Base-by-base conservation (phyloP, 306 rosid species). In the Adenanthera pavonina region DNA sequence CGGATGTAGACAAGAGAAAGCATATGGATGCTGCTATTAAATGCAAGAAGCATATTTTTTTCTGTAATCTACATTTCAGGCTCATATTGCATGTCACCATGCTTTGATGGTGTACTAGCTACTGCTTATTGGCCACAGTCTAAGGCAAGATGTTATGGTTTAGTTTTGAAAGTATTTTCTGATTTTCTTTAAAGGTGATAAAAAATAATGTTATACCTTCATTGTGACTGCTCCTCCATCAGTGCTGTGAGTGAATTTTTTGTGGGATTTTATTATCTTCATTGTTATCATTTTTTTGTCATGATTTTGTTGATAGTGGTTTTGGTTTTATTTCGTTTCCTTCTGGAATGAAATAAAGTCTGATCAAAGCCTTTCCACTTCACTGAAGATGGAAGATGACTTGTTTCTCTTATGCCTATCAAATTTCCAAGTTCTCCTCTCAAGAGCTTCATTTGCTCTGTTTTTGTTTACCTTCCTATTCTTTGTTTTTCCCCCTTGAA, bases 41-140 rank as follows among this genome's bases (percentile, higher is more conserved):
- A 25, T 25, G 30, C 30, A 25, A 25, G 30, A 25, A 25, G 30
- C 30, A 25, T 25, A 25, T 64, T 69, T 80, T 80, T 65, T 60
- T 71, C 60, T 19, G 9, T 44, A 59, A 72, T 75, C 78, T 68
- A 20, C 53, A 57, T 84, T 88, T 80, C 89, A 91, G 96, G 89
- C 85, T 86, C 88, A 78, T 68, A 38, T 82, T 78, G 86, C 92
- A 17, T 80, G 86, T 80, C 83, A 15, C 92, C 91, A 70, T 83
- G 77, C 85, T 85, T 78, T 47, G 85, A 74, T 43, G 75, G 87
- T 43, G 68, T 88, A 75, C 67, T 91, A 25, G 30, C 0, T 85
- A 81, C 90, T 84, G 78, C 87, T 40, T 91, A 76, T 82, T 89
- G 76, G 62, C 89, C 85, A 62, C 89, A 83, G 36, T 78, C 84